Percentiles rank a stretch among this genome's conserved stretches.
Conservation (phyloP, 1,139 yeast species). For the Candida sojae region DNA sequence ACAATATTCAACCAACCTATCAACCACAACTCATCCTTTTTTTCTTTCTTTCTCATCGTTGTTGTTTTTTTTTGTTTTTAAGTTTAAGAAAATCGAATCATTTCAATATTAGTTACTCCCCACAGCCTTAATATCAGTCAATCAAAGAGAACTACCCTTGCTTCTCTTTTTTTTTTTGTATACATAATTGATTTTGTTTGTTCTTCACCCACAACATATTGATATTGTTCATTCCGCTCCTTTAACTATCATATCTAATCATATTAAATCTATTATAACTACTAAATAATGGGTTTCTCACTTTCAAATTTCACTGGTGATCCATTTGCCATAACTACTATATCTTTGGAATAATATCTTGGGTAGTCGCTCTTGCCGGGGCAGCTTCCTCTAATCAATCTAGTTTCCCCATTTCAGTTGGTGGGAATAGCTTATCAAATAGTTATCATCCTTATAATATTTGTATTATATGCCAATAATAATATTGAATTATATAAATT, state of each 20-base stretch:
- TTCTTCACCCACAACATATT: no score
- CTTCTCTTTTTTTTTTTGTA: no score
- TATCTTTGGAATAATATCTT: conserved; percentile 63
- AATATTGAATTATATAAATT: conserved; percentile 71
- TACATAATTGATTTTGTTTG: no score
- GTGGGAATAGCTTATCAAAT: conserved; percentile 95
- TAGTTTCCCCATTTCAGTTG: conserved; percentile 82
- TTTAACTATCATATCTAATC: not conserved
- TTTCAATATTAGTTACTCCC: no score
- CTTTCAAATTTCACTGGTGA: conserved; percentile 60
- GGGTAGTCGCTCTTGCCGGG: conserved; percentile 88
- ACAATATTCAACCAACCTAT: no score
- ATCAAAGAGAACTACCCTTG: no score
- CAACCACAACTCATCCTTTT: no score
- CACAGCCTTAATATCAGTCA: no score
- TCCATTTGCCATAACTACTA: conserved; percentile 71
- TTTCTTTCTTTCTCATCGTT: no score
- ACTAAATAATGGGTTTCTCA: conserved; percentile 34
- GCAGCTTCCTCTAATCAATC: conserved; percentile 62
- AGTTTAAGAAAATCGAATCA: no score
- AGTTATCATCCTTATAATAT: conserved; percentile 54
- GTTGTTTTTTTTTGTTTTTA: no score
- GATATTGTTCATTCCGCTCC: not conserved
- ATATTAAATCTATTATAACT: not conserved
- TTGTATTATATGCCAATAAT: conserved; percentile 65